Base-by-base conservation (phyloP, 495 filamentous ascomycete genomes). In the Pyronema domesticum region DNA sequence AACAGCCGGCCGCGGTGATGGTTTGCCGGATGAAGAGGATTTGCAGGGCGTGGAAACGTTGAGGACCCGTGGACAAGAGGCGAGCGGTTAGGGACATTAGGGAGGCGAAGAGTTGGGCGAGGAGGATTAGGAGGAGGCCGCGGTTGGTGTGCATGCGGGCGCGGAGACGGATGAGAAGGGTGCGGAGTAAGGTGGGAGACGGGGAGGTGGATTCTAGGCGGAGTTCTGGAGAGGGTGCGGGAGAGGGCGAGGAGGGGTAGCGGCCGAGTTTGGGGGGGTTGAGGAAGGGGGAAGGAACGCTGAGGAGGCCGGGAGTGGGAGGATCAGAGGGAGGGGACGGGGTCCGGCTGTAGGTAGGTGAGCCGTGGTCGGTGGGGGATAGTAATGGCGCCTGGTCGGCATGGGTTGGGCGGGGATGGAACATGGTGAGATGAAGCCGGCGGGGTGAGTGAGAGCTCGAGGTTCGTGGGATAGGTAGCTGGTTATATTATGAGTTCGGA, bases 71-170 rank as follows among this genome's bases (percentile, higher is more conserved):
- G 63, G 93, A 87, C 44, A 95, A 69, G 1, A 93, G 63, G 39
- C 89, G 75, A 0, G 87, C 85, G 19, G 80, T 77, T 7, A 93
- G 75, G 65, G 89, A 93, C 91, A 98, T 98, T 45, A 85, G 68
- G 0, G 82, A 80, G 0, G 83, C 88, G 60, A 95, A 95, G 37
- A 93, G 69, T 69, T 95, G 88, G 8, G 88, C 75, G 18, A 80
- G 33, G 14, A 86, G 66, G 36, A 98, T 81, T 17, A 89, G 68
- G 15, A 82, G 72, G 47, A 89, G 73, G 1, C 83, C 83, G 57
- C 83, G 83, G 61, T 93, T 87, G 6, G 51, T 51, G 18, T 59
- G 55, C 5, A 58, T 9, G 14, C 10, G 1, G n/a, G 2, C 3
- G 11, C 23, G 11, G 17, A n/a, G 3, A 8, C 50, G 50, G 7